A percentile compares a stretch with the other conserved stretches of the same genome.
phyloP scores from a whole-genome alignment of 345 rosid genomes.

The Viola odorata region DNA sequence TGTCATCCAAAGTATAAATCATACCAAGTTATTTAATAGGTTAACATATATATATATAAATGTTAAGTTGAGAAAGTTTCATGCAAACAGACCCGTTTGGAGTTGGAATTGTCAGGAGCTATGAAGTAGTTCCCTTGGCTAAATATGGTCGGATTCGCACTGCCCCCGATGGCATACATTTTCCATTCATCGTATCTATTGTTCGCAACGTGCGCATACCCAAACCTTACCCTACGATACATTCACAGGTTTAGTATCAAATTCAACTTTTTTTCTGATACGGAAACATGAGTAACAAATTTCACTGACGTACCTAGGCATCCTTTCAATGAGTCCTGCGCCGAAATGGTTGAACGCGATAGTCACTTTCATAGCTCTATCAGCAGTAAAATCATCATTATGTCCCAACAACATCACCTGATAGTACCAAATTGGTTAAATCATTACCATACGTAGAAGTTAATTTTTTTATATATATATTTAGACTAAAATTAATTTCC shows the following conservation, averaged over 20 bases:
- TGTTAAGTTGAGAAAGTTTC: neutral
- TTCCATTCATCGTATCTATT: conserved; percentile 27
- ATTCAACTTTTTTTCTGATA: neutral
- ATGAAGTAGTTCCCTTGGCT: conserved; percentile 23
- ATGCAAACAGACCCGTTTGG: conserved; percentile 11
- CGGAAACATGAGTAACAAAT: too few species aligned
- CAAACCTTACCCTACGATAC: conserved; percentile 21
- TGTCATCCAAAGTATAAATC: neutral
- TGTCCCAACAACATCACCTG: conserved; percentile 27
- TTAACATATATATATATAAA: neutral
- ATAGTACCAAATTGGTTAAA: neutral
- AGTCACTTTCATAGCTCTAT: conserved; percentile 21
- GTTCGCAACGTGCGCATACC: conserved; percentile 24
- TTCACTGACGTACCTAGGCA: conserved; percentile 26
- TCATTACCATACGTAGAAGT: neutral
- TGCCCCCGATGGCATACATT: conserved; percentile 22
- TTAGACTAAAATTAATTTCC: too few species aligned
- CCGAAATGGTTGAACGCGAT: conserved; percentile 26
- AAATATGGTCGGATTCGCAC: conserved; percentile 26
- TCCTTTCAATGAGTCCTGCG: conserved; percentile 19
- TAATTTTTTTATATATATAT: too few species aligned
- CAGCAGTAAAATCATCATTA: conserved; percentile 10
- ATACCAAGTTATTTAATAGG: neutral
- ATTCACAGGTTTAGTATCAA: neutral
- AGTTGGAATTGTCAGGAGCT: conserved; percentile 6